A percentile compares a stretch with the other conserved stretches of the same genome.
These are phyloP conservation scores for Talaromyces amestolkiae DNA, from an alignment of 2,329 filamentous ascomycete species.

Conservation along the genomic window DNA sequence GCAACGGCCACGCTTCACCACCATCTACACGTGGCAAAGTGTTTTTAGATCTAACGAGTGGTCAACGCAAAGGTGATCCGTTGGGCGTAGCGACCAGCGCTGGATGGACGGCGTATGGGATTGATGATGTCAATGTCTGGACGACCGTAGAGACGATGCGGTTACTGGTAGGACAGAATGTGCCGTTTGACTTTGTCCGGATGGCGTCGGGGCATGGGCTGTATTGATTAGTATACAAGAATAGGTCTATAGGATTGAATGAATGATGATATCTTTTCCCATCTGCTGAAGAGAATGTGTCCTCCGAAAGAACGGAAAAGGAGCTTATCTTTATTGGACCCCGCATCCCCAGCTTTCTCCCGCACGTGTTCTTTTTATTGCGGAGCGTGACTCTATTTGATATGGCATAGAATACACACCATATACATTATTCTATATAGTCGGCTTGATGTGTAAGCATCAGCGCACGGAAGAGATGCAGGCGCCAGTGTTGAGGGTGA, in stretches of 20 bases:
- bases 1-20: slow-evolving; percentile 39
- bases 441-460: no score
- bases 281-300: neutral
- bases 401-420: no score
- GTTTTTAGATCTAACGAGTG: slow-evolving; percentile 75
- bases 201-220: slow-evolving; percentile 63
- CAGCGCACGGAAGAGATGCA: no score
- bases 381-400: no score
- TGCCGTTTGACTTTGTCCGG: slow-evolving; percentile 82
- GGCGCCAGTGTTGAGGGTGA: no score
- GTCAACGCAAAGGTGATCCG: slow-evolving; percentile 66
- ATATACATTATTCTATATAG: no score
- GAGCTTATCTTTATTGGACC: neutral
- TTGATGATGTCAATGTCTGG: slow-evolving; percentile 77
- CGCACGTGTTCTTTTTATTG: no score
- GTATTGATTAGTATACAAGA: slow-evolving; percentile 35
- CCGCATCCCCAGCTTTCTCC: neutral
- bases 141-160: slow-evolving; percentile 79
- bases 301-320: neutral
- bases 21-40: slow-evolving; percentile 58
- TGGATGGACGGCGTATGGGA: slow-evolving; percentile 76
- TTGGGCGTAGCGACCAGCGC: slow-evolving; percentile 67
- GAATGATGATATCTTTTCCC: neutral
- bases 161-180: slow-evolving; percentile 78
- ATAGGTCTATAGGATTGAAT: neutral